Conservation (phyloP, 352 stramenopile genomes). For the Plasmopara muralis region DNA sequence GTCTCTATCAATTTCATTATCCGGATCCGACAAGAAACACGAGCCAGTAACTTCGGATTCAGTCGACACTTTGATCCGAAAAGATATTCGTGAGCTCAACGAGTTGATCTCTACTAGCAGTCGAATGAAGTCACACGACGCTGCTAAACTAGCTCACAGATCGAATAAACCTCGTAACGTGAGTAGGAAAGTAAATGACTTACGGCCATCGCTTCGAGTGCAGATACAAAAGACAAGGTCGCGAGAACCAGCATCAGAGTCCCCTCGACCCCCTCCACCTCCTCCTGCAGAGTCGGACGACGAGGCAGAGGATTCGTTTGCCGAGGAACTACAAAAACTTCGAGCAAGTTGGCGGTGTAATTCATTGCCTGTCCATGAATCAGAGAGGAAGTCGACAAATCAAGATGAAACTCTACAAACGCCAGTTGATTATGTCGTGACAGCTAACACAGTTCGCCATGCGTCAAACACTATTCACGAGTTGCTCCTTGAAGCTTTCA, state of each 20-base stretch:
- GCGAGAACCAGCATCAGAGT: slow-evolving; percentile 5
- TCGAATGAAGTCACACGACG: neutral
- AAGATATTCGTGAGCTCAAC: slow-evolving; percentile 39
- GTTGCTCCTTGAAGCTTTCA: slow-evolving; percentile 36
- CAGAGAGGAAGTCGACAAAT: slow-evolving; percentile 15
- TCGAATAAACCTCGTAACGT: neutral
- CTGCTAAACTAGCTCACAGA: slow-evolving; percentile 4
- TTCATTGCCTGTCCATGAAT: slow-evolving; percentile 4
- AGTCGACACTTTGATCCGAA: slow-evolving; percentile 41
- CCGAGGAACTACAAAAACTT: slow-evolving; percentile 32
- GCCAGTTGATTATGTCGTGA: slow-evolving; percentile 2
- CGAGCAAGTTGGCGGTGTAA: slow-evolving; percentile 9
- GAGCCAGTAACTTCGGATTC: slow-evolving; percentile 10
- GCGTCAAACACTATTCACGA: slow-evolving; percentile 39
- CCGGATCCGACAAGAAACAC: neutral
- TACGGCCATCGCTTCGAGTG: neutral
- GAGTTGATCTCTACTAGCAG: slow-evolving; percentile 30
- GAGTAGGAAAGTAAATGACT: no score
- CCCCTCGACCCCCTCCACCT: slow-evolving; percentile 13
- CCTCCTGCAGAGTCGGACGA: slow-evolving; percentile 13
- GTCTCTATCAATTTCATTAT: neutral
- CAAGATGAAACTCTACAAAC: slow-evolving; percentile 4
- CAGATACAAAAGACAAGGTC: slow-evolving; percentile 3
- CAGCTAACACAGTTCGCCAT: slow-evolving; percentile 24
- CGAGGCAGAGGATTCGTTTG: slow-evolving; percentile 41